Evolutionary conservation across 495 filamentous ascomycete species (phyloP), one percentile per base, ranked within the genome.

Genomic region (Annulohypoxylon maeteangense): DNA sequence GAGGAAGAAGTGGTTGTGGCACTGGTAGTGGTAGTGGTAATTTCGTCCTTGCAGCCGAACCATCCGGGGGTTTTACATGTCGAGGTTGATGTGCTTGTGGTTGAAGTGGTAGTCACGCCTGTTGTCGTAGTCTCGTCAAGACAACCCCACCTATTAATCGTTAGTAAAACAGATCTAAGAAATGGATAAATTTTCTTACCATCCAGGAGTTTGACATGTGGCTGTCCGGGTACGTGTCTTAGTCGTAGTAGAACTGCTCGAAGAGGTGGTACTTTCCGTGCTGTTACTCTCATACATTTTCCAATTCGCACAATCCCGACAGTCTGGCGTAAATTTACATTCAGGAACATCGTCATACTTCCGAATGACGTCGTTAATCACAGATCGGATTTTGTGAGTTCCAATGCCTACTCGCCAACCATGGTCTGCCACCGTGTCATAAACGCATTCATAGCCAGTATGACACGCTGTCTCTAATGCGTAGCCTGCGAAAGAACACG

Each of bases 201-300:
- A 92, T 31, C 94, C 94, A 50, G 94, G 94, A 2, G 94, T 97
- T 75, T 94, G 87, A 80, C 94, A 97, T 0, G 93, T 97, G 50
- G 89, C 87, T 0, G 94, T 97, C 47, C 91, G 85, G 3, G 90
- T 94, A 58, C 86, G 84, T 7, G 86, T 91, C 64, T 86, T 87
- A 16, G 85, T 83, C 0, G 85, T 85, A 8, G 87, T 84, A 1
- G 84, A 88, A 7, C 81, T 82, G 1, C 82, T 79, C 5, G 80
- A 86, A 4, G 86, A 85, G 0, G 90, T 93, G 3, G 89, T 92
- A 2, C 85, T 84, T 51, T 93, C 89, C 1, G 93, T 93, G 11
- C 90, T 91, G 74, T 98, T 97, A 73, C 93, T 96, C 70, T 89
- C 89, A 71, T 93, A 95, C 81, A 92, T 97, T 76, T 97, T 97